Conservation (phyloP, 768 basidiomycete species). For the Mycena latifolia region DNA sequence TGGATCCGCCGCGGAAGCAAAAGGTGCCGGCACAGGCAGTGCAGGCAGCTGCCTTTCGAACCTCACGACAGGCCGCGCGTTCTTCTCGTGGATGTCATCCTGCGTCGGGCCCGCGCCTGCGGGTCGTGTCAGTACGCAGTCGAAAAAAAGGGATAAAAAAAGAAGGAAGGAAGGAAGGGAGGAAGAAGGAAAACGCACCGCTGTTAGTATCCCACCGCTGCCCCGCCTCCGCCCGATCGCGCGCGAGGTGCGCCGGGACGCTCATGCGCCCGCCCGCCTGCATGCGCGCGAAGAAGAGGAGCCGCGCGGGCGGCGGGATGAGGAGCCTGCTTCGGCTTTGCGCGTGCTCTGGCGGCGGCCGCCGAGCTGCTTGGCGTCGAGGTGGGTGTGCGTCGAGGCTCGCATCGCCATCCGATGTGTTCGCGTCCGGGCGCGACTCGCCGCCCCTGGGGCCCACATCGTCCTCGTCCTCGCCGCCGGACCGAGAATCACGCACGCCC, state of each 20-base stretch:
- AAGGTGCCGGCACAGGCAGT: too few species aligned
- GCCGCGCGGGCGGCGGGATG: conserved; percentile 56
- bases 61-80: conserved; percentile 51
- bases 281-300: conserved; percentile 58
- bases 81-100: conserved; percentile 60
- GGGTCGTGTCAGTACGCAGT: too few species aligned
- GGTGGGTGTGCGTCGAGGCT: too few species aligned
- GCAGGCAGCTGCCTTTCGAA: conserved; percentile 22
- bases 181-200: background rate
- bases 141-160: too few species aligned
- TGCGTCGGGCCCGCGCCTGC: conserved; percentile 50
- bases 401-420: too few species aligned
- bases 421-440: too few species aligned
- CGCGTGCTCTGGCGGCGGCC: too few species aligned
- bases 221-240: conserved; percentile 38
- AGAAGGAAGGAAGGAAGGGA: too few species aligned
- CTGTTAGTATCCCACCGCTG: conserved; percentile 27
- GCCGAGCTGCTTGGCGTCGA: background rate
- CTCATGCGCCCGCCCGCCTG: conserved; percentile 48
- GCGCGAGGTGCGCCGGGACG: conserved; percentile 39
- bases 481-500: background rate
- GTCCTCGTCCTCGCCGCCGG: background rate
- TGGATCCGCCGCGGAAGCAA: too few species aligned
- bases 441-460: background rate
- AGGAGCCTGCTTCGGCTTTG: conserved; percentile 41